These are phyloP conservation scores for Posidonia australis DNA, from an alignment of 106 monocot species.

Conservation along the genomic window DNA sequence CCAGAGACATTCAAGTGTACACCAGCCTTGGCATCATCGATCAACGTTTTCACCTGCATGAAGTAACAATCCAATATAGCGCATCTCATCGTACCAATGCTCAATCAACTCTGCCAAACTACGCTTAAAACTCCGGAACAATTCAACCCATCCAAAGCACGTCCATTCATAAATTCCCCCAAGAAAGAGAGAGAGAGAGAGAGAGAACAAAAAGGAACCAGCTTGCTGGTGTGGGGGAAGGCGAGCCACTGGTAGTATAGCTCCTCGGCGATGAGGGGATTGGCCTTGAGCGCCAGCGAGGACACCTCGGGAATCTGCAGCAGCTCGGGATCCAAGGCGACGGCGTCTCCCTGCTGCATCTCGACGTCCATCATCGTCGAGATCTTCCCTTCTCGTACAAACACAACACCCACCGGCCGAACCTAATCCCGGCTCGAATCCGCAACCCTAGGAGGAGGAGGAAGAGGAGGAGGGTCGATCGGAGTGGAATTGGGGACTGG, in stretches of 20 bases:
- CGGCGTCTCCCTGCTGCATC: too few species aligned
- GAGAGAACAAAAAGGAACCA: conserved; percentile 32
- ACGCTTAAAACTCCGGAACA: too few species aligned
- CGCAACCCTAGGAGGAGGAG: too few species aligned
- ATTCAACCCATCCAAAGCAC: neutral
- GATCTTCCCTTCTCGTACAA: too few species aligned
- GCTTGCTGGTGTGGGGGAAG: conserved; percentile 48
- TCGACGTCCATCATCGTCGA: too few species aligned
- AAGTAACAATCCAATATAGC: neutral
- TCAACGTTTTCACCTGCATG: conserved; percentile 61
- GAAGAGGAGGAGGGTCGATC: too few species aligned
- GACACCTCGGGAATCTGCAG: conserved; percentile 81
- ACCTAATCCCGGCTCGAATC: too few species aligned
- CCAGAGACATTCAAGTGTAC: conserved; percentile 38
- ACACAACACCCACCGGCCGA: too few species aligned
- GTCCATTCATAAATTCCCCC: neutral
- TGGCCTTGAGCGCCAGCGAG: conserved; percentile 51
- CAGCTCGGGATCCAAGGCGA: conserved; percentile 64
- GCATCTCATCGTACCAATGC: neutral
- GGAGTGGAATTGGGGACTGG: too few species aligned
- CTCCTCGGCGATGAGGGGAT: conserved; percentile 54
- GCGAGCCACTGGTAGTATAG: conserved; percentile 86
- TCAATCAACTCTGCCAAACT: too few species aligned
- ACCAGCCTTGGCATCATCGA: conserved; percentile 78
- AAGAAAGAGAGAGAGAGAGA: neutral